A percentile compares a stretch with the other conserved stretches of the same genome.
These are phyloP conservation scores for Ophiobolus disseminans DNA, from an alignment of 2,329 filamentous ascomycete genomes.

Conservation along the genomic window DNA sequence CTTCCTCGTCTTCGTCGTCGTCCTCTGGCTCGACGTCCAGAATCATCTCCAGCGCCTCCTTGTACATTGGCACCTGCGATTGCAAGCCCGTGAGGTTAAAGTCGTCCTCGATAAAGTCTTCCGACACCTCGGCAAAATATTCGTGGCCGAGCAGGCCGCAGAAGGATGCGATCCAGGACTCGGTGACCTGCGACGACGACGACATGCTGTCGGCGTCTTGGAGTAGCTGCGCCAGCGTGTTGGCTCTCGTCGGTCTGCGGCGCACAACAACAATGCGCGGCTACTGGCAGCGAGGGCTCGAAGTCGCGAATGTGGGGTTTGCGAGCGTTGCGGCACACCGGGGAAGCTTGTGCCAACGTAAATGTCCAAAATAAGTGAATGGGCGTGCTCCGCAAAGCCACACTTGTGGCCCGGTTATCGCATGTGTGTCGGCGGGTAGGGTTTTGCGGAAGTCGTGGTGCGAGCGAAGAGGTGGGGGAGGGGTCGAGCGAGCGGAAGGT, in stretches of 20 bases:
- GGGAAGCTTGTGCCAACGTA: conserved; percentile 1
- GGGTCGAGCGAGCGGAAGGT: conserved; percentile 17
- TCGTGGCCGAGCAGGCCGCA: conserved; percentile 95
- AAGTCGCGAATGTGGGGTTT: conserved; percentile 39
- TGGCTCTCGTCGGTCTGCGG: conserved; percentile 23
- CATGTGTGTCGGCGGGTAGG: conserved; percentile 19
- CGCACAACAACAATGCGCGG: conserved; percentile 28
- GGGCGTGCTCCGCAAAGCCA: conserved; percentile 16
- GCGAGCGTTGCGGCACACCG: conserved; percentile 5
- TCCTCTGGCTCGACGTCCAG: conserved; percentile 97
- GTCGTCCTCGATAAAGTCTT: conserved; percentile 99
- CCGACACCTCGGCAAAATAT: conserved; percentile 98
- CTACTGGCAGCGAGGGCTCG: conserved; percentile 31
- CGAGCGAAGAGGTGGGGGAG: conserved; percentile 18
- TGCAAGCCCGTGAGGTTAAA: conserved; percentile 98
- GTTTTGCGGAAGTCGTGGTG: conserved; percentile 14
- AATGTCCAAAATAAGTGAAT: neutral
- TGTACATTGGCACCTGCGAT: conserved; percentile 97
- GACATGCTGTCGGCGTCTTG: conserved; percentile 54
- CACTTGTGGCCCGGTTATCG: conserved; percentile 25
- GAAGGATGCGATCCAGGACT: conserved; percentile 98
- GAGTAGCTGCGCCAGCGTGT: conserved; percentile 19
- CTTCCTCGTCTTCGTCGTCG: conserved; percentile 81
- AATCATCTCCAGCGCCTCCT: conserved; percentile 99
- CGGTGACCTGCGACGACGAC: conserved; percentile 66